Evolutionary conservation across 2,329 filamentous ascomycete genomes (phyloP).

Genomic region (Purpureocillium takamizusanense): DNA sequence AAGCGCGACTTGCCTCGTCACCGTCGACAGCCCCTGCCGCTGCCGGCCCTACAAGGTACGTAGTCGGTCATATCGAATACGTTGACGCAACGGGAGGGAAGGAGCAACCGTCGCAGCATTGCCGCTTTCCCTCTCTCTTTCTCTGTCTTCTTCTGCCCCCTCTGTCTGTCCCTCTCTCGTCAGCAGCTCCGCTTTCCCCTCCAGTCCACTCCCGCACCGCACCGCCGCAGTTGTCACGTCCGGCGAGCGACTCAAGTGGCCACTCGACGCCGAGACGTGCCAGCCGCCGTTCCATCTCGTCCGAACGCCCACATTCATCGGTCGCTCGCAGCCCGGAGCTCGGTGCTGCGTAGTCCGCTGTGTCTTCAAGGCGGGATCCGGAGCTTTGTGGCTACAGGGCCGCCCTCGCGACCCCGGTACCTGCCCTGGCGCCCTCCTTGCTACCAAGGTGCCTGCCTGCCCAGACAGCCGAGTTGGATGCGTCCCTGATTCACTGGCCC

Average conservation of each 20-base stretch:
- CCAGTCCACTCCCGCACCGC: not conserved
- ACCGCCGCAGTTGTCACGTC: no score
- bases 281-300: no score
- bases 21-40: conserved; percentile 22
- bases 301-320: no score
- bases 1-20: conserved; percentile 41
- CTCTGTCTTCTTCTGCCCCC: not conserved
- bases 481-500: conserved; percentile 3
- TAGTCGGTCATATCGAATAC: not conserved
- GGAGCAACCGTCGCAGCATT: not conserved
- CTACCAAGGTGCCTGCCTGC: not conserved
- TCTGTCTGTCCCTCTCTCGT: not conserved
- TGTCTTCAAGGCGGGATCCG: no score
- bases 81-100: no score
- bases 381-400: no score
- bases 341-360: no score
- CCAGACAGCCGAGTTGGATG: not conserved
- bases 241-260: no score
- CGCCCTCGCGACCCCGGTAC: no score
- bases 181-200: no score
- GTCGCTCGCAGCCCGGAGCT: no score
- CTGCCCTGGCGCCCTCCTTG: not conserved
- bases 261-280: no score
- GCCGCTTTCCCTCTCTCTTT: conserved; percentile 1
- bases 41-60: conserved; percentile 17